These are phyloP conservation scores for Sechiopsis laciniata DNA, from an alignment of 306 rosid genomes.

Conservation along the genomic window DNA sequence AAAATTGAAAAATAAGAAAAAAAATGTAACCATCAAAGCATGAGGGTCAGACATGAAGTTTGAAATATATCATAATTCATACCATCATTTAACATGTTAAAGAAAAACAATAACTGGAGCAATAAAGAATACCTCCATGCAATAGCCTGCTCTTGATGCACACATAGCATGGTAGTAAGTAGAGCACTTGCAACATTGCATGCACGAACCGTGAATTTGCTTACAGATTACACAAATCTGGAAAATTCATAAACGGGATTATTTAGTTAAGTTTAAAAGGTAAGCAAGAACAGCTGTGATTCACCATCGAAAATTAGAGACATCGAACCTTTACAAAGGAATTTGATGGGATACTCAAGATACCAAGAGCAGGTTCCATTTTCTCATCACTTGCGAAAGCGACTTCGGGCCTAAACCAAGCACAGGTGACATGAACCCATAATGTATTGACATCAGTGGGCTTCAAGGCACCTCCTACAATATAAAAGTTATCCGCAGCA, in stretches of 20 bases:
- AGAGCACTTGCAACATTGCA: constrained; percentile 96
- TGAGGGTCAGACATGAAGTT: background rate
- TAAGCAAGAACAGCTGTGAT: constrained; percentile 13
- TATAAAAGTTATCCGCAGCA: constrained; percentile 24
- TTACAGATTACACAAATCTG: constrained; percentile 98
- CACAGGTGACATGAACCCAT: constrained; percentile 99
- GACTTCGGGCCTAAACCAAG: constrained; percentile 99
- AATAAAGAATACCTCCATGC: constrained; percentile 70
- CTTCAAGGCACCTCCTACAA: constrained; percentile 93
- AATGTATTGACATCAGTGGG: constrained; percentile 87
- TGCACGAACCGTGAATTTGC: constrained; percentile 97
- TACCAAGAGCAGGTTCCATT: constrained; percentile 99
- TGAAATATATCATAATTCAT: background rate
- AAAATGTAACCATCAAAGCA: background rate
- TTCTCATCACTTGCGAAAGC: constrained; percentile 90
- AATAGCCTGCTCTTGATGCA: constrained; percentile 98
- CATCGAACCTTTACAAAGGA: constrained; percentile 83
- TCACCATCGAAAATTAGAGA: constrained; percentile 19
- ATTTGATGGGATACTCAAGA: constrained; percentile 95
- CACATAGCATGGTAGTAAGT: constrained; percentile 99
- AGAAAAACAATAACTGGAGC: constrained; percentile 1
- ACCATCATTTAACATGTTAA: background rate
- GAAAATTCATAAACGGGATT: constrained; percentile 28
- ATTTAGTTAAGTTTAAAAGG: background rate
- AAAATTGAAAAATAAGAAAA: background rate